Base-by-base conservation (phyloP, 2,329 filamentous ascomycete species). In the Diplocarpon mali region DNA sequence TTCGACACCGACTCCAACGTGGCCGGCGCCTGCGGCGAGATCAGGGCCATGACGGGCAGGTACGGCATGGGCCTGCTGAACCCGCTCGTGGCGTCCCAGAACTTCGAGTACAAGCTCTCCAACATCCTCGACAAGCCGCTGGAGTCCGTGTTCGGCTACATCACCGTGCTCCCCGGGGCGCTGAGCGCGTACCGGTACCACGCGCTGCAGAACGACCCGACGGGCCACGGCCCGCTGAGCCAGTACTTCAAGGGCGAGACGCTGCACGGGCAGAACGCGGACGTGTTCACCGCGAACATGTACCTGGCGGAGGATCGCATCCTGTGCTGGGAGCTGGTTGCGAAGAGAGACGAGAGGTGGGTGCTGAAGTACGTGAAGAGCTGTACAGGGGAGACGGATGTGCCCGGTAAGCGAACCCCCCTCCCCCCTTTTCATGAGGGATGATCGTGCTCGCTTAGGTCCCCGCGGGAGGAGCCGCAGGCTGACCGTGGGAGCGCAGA, bases 231-330 rank as follows among this genome's bases (percentile, higher is more conserved):
- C 0, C 92, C 92, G 0, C 69, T 98, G 40, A 95, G 89, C 61
- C 92, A 96, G 66, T 98, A 98, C 64, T 98, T 98, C 77, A 96
- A 96, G 70, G 93, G 93, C 53, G 92, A 98, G 65, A 96, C 90
- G 1, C 70, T 98, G 20, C 92, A 96, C 60, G 92, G 92, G 12
- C 85, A 94, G 57, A 87, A 95, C 62, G 92, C 93, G 9, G 90
- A 95, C 63, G 88, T 96, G 3, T 96, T 96, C 61, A 95, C 90
- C 0, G 89, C 92, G 30, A 98, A 98, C 64, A 93, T 93, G 86
- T 93, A 92, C 58, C 70, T 93, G 40, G 86, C 86, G 34, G 86
- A 93, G 62, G 86, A 93, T 70, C 83, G 86, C 64, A 93, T 93
- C 58, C 69, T 93, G 15, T 93, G 86, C 63, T 93, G 85, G 85